Evolutionary conservation across 2,329 filamentous ascomycete species (phyloP).

Genomic region (Cladobotryum mycophilum): DNA sequence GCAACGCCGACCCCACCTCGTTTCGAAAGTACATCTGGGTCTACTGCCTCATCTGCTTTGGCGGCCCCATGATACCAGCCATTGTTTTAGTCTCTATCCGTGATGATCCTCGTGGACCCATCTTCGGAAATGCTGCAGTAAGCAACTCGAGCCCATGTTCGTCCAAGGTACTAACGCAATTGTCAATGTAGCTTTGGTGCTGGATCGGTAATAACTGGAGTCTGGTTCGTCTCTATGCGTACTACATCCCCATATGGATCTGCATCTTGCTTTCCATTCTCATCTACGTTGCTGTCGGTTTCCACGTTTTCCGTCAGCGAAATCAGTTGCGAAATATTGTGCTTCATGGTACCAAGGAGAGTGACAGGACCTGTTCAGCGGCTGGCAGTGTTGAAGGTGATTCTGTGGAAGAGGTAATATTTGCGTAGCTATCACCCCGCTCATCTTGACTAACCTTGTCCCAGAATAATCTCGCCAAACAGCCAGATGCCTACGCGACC

Average conservation of each 20-base stretch:
- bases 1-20: conserved; percentile 50
- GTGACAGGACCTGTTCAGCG: conserved; percentile 16
- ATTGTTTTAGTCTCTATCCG: conserved; percentile 57
- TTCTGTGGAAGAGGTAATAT: conserved; percentile 29
- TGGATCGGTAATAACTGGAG: conserved; percentile 52
- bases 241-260: conserved; percentile 56
- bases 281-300: conserved; percentile 52
- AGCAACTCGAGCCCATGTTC: conserved; percentile 16
- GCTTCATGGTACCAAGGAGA: conserved; percentile 18
- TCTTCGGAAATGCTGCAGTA: conserved; percentile 53
- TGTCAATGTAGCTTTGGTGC: conserved; percentile 47
- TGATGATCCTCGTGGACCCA: conserved; percentile 29
- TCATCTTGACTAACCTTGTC: conserved; percentile 13
- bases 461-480: conserved; percentile 21
- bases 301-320: conserved; percentile 52
- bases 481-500: conserved; percentile 36
- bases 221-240: conserved; percentile 51
- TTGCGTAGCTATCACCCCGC: too few relatives aligned
- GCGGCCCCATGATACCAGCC: conserved; percentile 60
- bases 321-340: conserved; percentile 47
- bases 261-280: conserved; percentile 48
- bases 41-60: conserved; percentile 65
- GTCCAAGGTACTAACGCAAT: not conserved
- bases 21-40: conserved; percentile 65
- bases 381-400: conserved; percentile 23